A percentile compares a stretch with the other conserved stretches of the same genome.
Evolutionary conservation across 257 asterid genomes (phyloP).

Genomic region (Cordia subcordata): DNA sequence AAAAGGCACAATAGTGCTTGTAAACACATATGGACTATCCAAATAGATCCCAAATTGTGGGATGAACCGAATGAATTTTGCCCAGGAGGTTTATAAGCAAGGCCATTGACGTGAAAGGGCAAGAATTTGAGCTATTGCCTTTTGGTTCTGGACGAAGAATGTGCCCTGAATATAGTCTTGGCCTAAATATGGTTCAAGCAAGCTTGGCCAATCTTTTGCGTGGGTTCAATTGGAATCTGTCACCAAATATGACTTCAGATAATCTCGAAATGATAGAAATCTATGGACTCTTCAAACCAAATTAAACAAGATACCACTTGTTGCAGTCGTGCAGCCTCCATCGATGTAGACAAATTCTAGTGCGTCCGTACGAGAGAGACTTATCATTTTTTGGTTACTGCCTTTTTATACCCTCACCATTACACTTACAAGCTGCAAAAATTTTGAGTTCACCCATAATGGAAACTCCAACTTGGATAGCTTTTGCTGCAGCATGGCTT

Average conservation of each 20-base stretch:
- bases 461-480: constrained; percentile 15
- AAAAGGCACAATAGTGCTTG: constrained; percentile 26
- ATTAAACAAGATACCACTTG: constrained; percentile 28
- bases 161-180: constrained; percentile 38
- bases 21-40: constrained; percentile 33
- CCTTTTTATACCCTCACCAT: background rate
- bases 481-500: constrained; percentile 20
- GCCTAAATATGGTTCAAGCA: constrained; percentile 34
- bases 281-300: constrained; percentile 36
- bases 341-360: no score
- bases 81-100: constrained; percentile 32
- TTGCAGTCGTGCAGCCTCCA: constrained; percentile 28
- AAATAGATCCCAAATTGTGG: constrained; percentile 35
- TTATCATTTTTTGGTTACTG: no score
- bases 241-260: constrained; percentile 14
- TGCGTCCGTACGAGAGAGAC: no score
- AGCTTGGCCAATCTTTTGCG: constrained; percentile 37
- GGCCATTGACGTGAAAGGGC: constrained; percentile 30
- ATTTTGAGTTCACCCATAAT: constrained; percentile 13
- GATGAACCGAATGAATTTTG: constrained; percentile 32
- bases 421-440: no score
- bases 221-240: constrained; percentile 38
- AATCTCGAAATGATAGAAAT: constrained; percentile 38
- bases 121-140: constrained; percentile 31
- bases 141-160: constrained; percentile 48